A percentile compares a stretch with the other conserved stretches of the same genome.
Conservation (phyloP, 768 basidiomycete species). For the Mycena maculata region DNA sequence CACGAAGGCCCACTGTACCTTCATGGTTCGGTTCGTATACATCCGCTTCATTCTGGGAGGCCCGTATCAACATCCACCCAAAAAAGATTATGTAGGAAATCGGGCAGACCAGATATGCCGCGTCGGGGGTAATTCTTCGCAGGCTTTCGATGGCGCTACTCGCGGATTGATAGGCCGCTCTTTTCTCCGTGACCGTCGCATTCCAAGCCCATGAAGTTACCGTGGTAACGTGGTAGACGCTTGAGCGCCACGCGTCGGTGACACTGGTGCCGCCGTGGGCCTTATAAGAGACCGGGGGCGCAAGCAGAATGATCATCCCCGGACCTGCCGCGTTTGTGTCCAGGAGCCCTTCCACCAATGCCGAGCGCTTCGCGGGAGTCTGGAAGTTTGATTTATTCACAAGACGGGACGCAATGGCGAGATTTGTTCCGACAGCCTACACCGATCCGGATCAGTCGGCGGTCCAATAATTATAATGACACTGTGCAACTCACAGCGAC, state of each 20-base stretch:
- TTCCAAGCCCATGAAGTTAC: slow-evolving; percentile 59
- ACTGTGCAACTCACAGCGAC: slow-evolving; percentile 8
- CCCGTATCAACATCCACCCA: background rate
- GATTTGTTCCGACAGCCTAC: background rate
- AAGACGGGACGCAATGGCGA: slow-evolving; percentile 10
- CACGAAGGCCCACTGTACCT: slow-evolving; percentile 38
- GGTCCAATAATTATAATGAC: background rate
- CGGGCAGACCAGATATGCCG: slow-evolving; percentile 56
- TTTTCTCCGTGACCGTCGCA: slow-evolving; percentile 53
- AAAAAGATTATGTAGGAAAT: background rate
- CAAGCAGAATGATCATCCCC: slow-evolving; percentile 54
- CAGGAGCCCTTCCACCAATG: background rate
- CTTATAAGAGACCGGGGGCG: slow-evolving; percentile 37
- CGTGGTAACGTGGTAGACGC: slow-evolving; percentile 57
- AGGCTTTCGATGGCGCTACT: slow-evolving; percentile 54
- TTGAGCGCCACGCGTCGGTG: slow-evolving; percentile 53
- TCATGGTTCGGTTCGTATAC: slow-evolving; percentile 59
- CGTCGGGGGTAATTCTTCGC: slow-evolving; percentile 55
- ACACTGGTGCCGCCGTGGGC: slow-evolving; percentile 52
- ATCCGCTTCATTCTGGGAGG: slow-evolving; percentile 58
- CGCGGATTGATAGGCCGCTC: slow-evolving; percentile 44
- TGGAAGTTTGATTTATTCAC: background rate
- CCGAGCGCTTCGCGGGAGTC: background rate
- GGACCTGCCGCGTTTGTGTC: slow-evolving; percentile 18
- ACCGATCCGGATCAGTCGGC: background rate